Evolutionary conservation across 1,284 basidiomycete genomes (phyloP), one percentile per base, ranked within the genome.

Genomic region (Ganoderma lucidum): DNA sequence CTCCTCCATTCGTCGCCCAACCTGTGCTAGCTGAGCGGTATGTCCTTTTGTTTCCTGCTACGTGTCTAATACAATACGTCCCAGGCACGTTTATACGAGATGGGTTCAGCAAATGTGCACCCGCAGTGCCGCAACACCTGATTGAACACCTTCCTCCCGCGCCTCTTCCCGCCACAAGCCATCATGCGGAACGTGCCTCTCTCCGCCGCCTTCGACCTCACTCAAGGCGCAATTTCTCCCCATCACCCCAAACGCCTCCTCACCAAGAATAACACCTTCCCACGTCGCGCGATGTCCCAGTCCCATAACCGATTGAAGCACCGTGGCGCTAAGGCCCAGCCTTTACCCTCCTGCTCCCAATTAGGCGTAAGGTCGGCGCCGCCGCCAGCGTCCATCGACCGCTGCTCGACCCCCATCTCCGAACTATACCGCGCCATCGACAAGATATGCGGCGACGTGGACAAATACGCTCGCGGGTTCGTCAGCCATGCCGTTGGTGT

Each of bases 171-270:
- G 30, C 53, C 30, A 32, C 53, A 12, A 30, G 9, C 28, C 14
- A n/a, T n/a, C 30, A 56, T 56, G 53, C 32, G 53, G 5, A 17
- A 6, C 15, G 53, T 56, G 28, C 53, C 53, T 32, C 53, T 56
- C 28, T 55, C 30, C 30, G 17, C 30, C 53, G 53, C 32, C 30
- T 56, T 56, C 53, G 53, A 56, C 30, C 53, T 56, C 53, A 32
- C 53, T 17, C 30, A 56, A 10, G 53, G 53, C 23, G 53, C 32
- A 6, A 15, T 6, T 32, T 35, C 14, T 3, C 2, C 6, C 9
- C 23, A 12, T 28, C 23, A 12, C 23, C 10, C 48, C 1, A 56
- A 17, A 17, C 0, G 5, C 2, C 32, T 3, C 5, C 32, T 17
- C 5, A 3, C 30, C 14, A 56, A 30, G 30, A 17, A 17, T 8